Evolutionary conservation across 2,329 filamentous ascomycete species (phyloP).

Genomic region (Venturia carpophila): DNA sequence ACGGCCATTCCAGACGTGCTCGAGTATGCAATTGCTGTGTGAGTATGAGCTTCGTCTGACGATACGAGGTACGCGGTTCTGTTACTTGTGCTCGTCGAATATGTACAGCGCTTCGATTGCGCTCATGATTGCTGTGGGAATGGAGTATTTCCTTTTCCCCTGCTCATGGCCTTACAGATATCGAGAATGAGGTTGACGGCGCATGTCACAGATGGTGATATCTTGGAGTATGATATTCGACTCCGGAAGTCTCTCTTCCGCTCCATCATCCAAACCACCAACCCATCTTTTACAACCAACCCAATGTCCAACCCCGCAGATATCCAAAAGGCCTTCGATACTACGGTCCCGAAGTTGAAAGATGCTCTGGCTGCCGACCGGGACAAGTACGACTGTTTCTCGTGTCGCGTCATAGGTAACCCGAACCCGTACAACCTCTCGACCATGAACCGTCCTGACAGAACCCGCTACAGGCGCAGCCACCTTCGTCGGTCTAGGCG

Average conservation of each 20-base stretch:
- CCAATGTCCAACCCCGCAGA: conserved; percentile 1
- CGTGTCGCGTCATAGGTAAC: conserved; percentile 64
- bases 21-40: conserved; percentile 69
- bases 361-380: conserved; percentile 41
- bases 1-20: conserved; percentile 78
- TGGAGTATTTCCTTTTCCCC: neutral
- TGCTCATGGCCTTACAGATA: neutral
- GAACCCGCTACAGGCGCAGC: conserved; percentile 52
- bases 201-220: neutral
- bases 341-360: conserved; percentile 30
- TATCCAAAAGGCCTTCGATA: conserved; percentile 18
- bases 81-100: conserved; percentile 87
- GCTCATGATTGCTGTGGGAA: conserved; percentile 39
- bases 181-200: neutral
- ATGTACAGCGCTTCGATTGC: conserved; percentile 94
- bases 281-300: neutral
- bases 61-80: conserved; percentile 20
- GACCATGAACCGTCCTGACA: neutral
- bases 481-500: conserved; percentile 68
- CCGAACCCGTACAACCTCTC: neutral
- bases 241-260: conserved; percentile 18
- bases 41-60: conserved; percentile 4
- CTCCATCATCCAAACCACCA: neutral
- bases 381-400: conserved; percentile 53
- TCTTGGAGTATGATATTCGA: conserved; percentile 16